Evolutionary conservation across 257 asterid species (phyloP), one percentile per base, ranked within the genome.

Genomic region (Petunia axillaris): DNA sequence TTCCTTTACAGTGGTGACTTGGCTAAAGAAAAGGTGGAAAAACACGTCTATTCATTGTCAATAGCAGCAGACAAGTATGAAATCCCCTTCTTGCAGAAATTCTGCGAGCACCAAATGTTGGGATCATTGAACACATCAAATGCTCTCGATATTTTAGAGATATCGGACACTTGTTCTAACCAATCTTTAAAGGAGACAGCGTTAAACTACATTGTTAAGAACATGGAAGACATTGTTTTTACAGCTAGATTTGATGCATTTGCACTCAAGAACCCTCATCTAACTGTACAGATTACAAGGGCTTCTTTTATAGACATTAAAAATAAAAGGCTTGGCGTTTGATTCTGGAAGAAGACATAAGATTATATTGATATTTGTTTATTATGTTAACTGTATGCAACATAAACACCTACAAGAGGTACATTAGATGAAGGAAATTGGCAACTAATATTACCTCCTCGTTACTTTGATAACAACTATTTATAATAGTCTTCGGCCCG

Each of bases 231-330:
- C 16, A 79, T 95, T 0, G 97, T 95, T 36, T 95, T 95, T 79
- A 91, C 98, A 0, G 64, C 91, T 0, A 83, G 89, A 25, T 95
- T 93, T 60, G 98, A 95, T 70, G 91, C 87, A 0, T 95, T 95
- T 83, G 98, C 98, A 4, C 94, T 92, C 41, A 95, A 91, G 86
- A 95, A 95, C 65, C 98, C 98, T 74, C 98, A 95, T 81, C 80
- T 95, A 9, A 92, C 92, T 78, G 98, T 93, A 52, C 98, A 93
- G 78, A 95, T 95, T 35, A 95, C 98, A 0, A 89, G 98, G 86
- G 92, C 98, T 1, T 95, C 98, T 1, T 95, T 91, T 76, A 85
- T 93, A 90, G 98, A 93, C 78, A 88, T 93, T 55, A 89, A 87
- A 76, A 93, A 85, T 85, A 83, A 62, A 54, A 88, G 89, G 84